phyloP scores from a whole-genome alignment of 257 asterid species.

The Solanum chilense region DNA sequence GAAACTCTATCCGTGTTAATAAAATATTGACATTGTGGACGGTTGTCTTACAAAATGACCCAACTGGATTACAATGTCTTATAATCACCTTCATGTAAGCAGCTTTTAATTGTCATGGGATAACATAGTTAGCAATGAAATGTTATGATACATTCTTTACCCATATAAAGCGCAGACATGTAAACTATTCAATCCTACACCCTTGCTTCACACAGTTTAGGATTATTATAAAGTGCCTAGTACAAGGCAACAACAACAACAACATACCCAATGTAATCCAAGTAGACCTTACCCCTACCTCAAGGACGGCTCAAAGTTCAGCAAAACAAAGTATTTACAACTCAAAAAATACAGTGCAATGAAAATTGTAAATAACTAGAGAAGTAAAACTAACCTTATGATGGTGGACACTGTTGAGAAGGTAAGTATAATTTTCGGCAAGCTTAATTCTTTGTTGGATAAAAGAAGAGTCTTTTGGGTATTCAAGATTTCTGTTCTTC shows the following conservation, averaged over 20 bases:
- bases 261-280: not conserved
- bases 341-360: not conserved
- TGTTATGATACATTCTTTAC: not conserved
- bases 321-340: not conserved
- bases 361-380: not conserved
- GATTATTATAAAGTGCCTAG: not conserved
- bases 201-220: not conserved
- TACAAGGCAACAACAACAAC: not conserved
- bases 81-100: not conserved
- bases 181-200: not conserved
- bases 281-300: not conserved
- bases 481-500: not conserved
- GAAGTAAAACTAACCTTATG: constrained; percentile 47
- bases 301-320: not conserved
- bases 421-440: constrained; percentile 51
- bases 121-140: not conserved
- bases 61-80: not conserved
- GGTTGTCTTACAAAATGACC: not conserved
- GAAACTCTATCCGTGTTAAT: not conserved
- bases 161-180: not conserved
- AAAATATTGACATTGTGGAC: not conserved
- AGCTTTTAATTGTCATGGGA: not conserved
- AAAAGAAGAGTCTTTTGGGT: constrained; percentile 18
- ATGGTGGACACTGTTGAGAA: constrained; percentile 75
- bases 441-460: constrained; percentile 35